Conservation (phyloP, 1,284 basidiomycete genomes). For the Apiotrichum domesticum region DNA sequence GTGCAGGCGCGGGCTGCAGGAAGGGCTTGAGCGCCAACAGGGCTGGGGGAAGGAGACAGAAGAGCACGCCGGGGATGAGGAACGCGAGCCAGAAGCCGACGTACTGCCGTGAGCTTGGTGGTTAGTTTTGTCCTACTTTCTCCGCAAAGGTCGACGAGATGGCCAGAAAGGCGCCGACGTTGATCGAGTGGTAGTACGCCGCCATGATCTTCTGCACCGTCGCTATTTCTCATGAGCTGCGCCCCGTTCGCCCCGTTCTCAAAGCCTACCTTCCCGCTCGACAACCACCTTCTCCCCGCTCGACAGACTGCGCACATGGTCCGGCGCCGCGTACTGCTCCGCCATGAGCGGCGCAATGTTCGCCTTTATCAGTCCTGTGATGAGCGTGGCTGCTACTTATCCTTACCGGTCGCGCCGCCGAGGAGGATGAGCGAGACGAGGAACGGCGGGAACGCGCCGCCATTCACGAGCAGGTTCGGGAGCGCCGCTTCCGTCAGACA, state of each 20-base stretch:
- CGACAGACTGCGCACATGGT: constrained; percentile 6
- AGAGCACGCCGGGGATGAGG: constrained; percentile 21
- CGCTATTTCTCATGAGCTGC: constrained; percentile 7
- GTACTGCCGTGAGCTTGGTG: not conserved
- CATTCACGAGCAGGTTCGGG: constrained; percentile 10
- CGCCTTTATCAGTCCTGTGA: constrained; percentile 21
- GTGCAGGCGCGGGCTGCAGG: constrained; percentile 10
- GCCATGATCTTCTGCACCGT: constrained; percentile 28
- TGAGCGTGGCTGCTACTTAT: not conserved
- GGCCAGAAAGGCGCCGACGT: constrained; percentile 24
- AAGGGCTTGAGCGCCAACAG: constrained; percentile 10
- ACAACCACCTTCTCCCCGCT: constrained; percentile 20
- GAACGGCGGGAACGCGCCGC: constrained; percentile 15
- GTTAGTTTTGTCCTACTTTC: constrained; percentile 8
- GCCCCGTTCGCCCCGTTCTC: not conserved
- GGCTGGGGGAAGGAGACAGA: constrained; percentile 21
- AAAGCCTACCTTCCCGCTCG: constrained; percentile 16
- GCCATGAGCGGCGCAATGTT: constrained; percentile 25
- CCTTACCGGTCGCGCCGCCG: constrained; percentile 16
- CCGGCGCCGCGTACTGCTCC: constrained; percentile 16
- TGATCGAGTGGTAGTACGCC: constrained; percentile 25
- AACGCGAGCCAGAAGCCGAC: constrained; percentile 25
- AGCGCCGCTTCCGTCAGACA: constrained; percentile 12
- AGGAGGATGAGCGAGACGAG: constrained; percentile 13
- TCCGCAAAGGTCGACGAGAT: constrained; percentile 27